Evolutionary conservation across 2,329 filamentous ascomycete genomes (phyloP).

Genomic region (Plenodomus tracheiphilus): DNA sequence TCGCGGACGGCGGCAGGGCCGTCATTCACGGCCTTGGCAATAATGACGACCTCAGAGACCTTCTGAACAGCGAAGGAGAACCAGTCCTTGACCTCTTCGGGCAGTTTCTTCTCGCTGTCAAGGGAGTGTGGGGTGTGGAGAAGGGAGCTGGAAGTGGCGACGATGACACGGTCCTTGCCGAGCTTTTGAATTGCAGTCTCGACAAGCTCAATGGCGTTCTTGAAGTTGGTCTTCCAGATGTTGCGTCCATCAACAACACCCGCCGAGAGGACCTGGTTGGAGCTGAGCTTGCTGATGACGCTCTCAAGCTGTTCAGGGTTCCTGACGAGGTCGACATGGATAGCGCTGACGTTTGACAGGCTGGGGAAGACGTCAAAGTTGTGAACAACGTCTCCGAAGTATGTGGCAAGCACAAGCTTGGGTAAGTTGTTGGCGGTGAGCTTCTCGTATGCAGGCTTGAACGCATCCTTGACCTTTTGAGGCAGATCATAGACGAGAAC

Average conservation of each 20-base stretch:
- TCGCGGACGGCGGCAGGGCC: constrained; percentile 83
- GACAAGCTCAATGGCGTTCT: constrained; percentile 87
- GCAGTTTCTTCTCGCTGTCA: constrained; percentile 97
- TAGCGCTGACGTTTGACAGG: constrained; percentile 71
- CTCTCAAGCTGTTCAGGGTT: constrained; percentile 96
- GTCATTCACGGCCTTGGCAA: constrained; percentile 95
- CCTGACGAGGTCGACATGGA: constrained; percentile 96
- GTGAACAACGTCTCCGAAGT: constrained; percentile 99
- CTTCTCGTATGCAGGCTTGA: constrained; percentile 97
- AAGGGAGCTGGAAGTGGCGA: constrained; percentile 95
- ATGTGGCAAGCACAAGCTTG: constrained; percentile 88
- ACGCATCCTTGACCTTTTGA: constrained; percentile 88
- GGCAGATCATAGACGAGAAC: constrained; percentile 93
- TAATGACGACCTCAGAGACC: constrained; percentile 83
- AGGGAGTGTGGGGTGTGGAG: constrained; percentile 98
- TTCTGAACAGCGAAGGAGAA: constrained; percentile 99
- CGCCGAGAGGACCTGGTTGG: constrained; percentile 87
- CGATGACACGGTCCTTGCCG: constrained; percentile 95
- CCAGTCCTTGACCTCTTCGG: constrained; percentile 92
- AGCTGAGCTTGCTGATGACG: constrained; percentile 78
- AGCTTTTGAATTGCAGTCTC: constrained; percentile 93
- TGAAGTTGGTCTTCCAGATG: constrained; percentile 99
- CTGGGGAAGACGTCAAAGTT: constrained; percentile 89
- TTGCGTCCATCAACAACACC: constrained; percentile 99
- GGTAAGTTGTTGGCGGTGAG: constrained; percentile 80